phyloP scores from a whole-genome alignment of 129 eudicot species.

The Deinandra increscens region DNA sequence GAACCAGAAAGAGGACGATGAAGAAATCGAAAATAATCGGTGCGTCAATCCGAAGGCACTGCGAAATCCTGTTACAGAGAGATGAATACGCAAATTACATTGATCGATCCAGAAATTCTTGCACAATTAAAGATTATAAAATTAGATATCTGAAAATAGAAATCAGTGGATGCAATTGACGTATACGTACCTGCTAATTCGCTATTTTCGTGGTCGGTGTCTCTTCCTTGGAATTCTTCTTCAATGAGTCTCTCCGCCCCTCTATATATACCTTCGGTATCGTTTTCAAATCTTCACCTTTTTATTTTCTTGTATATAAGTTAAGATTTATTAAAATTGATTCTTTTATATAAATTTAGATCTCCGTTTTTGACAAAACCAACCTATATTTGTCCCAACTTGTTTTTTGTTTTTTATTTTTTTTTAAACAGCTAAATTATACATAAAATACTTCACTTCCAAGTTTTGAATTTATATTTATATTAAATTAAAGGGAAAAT shows the following conservation, averaged over 20 bases:
- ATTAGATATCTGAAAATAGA: neutral
- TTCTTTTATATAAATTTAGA: too few relatives aligned
- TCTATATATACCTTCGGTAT: conserved; percentile 22
- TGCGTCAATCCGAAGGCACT: conserved; percentile 11
- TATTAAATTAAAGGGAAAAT: too few relatives aligned
- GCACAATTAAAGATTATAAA: neutral
- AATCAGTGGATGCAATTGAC: conserved; percentile 22
- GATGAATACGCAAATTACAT: conserved; percentile 19
- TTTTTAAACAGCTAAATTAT: too few relatives aligned
- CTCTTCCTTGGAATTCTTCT: conserved; percentile 21
- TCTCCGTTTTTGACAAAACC: too few relatives aligned
- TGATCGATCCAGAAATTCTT: conserved; percentile 18
- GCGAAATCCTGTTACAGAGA: conserved; percentile 17
- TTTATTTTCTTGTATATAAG: too few relatives aligned
- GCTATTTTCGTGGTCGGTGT: conserved; percentile 27
- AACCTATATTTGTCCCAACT: too few relatives aligned
- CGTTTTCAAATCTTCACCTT: too few relatives aligned
- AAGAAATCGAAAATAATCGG: neutral
- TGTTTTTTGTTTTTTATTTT: too few relatives aligned
- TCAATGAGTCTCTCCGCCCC: neutral
- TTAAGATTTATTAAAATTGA: too few relatives aligned
- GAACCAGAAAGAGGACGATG: conserved; percentile 12
- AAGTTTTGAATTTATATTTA: too few relatives aligned
- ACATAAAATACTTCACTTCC: too few relatives aligned
- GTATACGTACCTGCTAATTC: conserved; percentile 23